Evolutionary conservation across 73 alveolate species (phyloP).

Genomic region (Paramecium biaurelia): DNA sequence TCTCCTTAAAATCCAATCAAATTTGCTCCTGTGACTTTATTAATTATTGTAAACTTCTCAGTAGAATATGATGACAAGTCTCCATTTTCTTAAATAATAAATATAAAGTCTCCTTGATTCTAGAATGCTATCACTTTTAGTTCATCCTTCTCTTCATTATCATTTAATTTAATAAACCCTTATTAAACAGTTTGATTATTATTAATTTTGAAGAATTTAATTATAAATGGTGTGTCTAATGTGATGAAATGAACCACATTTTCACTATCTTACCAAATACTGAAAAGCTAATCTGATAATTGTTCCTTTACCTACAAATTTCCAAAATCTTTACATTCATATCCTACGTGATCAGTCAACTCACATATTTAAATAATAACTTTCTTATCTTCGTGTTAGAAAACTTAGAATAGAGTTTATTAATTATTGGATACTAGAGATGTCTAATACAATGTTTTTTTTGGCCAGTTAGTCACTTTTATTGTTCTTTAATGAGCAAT

Average conservation of each 20-base stretch:
- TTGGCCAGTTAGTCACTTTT: not conserved
- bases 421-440: not conserved
- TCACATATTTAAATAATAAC: not conserved
- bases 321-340: not conserved
- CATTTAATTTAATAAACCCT: not conserved
- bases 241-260: not conserved
- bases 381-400: not conserved
- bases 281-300: not conserved
- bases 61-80: not conserved
- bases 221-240: not conserved
- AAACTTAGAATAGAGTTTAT: not conserved
- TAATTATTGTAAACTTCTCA: not conserved
- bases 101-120: not conserved
- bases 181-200: not conserved
- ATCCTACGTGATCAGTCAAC: not conserved
- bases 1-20: not conserved
- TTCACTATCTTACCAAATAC: not conserved
- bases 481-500: not conserved
- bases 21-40: not conserved
- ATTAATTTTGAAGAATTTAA: not conserved
- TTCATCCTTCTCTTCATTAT: not conserved
- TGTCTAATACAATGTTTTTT: not conserved
- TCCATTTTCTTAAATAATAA: not conserved
- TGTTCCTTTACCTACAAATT: not conserved
- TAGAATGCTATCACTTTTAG: not conserved